Conservation (phyloP, 2,329 filamentous ascomycete species). For the Trichoderma polysporum region DNA sequence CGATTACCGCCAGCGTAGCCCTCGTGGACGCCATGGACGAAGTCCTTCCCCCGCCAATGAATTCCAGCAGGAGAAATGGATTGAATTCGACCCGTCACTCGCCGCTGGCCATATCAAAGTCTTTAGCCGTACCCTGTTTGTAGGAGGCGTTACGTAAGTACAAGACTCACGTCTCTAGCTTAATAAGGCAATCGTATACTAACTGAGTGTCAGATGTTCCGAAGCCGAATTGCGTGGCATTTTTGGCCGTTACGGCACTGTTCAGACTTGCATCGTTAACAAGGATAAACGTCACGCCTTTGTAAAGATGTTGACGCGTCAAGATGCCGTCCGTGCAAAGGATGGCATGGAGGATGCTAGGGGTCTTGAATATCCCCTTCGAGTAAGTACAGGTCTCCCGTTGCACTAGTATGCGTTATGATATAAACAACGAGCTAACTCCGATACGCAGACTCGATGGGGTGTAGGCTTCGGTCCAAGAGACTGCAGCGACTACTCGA, state of each 20-base stretch:
- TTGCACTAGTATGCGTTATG: neutral
- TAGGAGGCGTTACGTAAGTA: constrained; percentile 87
- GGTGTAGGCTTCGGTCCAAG: constrained; percentile 95
- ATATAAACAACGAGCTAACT: constrained; percentile 21
- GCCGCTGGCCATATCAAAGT: constrained; percentile 84
- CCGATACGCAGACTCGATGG: constrained; percentile 74
- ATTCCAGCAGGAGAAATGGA: constrained; percentile 59
- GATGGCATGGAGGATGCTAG: constrained; percentile 81
- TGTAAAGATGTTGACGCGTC: constrained; percentile 94
- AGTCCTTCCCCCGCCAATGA: constrained; percentile 56
- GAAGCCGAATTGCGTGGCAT: constrained; percentile 79
- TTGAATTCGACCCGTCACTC: constrained; percentile 75
- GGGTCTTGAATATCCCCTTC: constrained; percentile 68
- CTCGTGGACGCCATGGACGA: constrained; percentile 65
- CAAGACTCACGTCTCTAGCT: constrained; percentile 1
- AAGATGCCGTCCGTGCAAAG: constrained; percentile 80
- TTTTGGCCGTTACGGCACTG: constrained; percentile 78
- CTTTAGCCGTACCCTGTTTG: constrained; percentile 90
- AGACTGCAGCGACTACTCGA: constrained; percentile 95
- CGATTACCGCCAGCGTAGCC: constrained; percentile 87
- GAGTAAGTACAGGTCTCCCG: constrained; percentile 51
- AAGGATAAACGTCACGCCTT: constrained; percentile 97
- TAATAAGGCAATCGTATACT: constrained; percentile 8
- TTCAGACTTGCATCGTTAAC: constrained; percentile 98
- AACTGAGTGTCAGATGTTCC: constrained; percentile 52